phyloP scores from a whole-genome alignment of 805 yeast genomes.

The Sugiyamaella americana region DNA sequence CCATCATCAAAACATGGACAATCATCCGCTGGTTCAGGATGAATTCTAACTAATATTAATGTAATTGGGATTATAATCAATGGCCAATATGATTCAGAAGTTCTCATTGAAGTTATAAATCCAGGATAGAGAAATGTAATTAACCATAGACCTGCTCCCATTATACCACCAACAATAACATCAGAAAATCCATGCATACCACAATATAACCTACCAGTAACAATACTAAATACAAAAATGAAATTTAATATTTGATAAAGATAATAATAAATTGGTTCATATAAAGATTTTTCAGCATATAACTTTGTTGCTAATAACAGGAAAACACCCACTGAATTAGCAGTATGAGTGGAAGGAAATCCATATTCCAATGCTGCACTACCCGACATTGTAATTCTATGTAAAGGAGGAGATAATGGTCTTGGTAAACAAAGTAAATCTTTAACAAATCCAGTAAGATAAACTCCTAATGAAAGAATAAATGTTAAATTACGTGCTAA shows the following conservation, averaged over 20 bases:
- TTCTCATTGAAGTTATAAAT: slow-evolving; percentile 43
- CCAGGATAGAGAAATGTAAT: slow-evolving; percentile 39
- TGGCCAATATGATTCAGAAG: slow-evolving; percentile 18
- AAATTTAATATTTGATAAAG: slow-evolving; percentile 13
- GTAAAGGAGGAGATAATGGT: slow-evolving; percentile 87
- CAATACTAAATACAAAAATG: slow-evolving; percentile 57
- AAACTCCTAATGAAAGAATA: slow-evolving; percentile 57
- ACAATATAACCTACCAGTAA: slow-evolving; percentile 81
- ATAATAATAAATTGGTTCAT: slow-evolving; percentile 1
- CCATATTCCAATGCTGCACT: slow-evolving; percentile 93
- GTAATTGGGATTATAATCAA: slow-evolving; percentile 25
- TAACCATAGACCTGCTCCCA: slow-evolving; percentile 54
- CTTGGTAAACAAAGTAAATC: slow-evolving; percentile 87
- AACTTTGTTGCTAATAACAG: slow-evolving; percentile 37
- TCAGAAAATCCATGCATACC: slow-evolving; percentile 97
- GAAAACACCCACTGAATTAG: slow-evolving; percentile 84
- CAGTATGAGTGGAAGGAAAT: slow-evolving; percentile 89
- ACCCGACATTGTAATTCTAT: slow-evolving; percentile 83
- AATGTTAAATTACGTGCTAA: slow-evolving; percentile 56
- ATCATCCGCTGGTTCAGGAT: slow-evolving; percentile 81
- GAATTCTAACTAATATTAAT: slow-evolving; percentile 51
- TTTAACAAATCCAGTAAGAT: slow-evolving; percentile 64
- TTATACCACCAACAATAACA: slow-evolving; percentile 52
- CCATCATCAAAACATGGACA: slow-evolving; percentile 97
- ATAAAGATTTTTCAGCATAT: slow-evolving; percentile 8